These are phyloP conservation scores for Arthrobotrys iridis DNA, from an alignment of 2,329 filamentous ascomycete species.

Conservation along the genomic window DNA sequence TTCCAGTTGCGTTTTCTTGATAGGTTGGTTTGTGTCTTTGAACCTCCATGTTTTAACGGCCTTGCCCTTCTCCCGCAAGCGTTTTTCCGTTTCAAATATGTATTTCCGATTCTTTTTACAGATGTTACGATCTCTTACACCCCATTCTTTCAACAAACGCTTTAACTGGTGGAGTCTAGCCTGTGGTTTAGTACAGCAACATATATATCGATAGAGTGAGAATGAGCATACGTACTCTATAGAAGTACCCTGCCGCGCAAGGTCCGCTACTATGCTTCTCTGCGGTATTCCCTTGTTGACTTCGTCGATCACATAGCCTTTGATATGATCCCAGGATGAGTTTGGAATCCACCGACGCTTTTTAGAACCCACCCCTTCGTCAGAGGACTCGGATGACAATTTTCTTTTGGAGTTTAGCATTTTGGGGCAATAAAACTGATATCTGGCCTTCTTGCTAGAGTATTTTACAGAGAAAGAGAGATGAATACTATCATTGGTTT, in stretches of 20 bases:
- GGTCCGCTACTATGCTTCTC: not conserved
- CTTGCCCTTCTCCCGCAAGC: not conserved
- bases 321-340: slow-evolving; percentile 20
- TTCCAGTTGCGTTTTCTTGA: slow-evolving; percentile 7
- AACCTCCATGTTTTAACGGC: slow-evolving; percentile 10
- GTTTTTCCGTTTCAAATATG: slow-evolving; percentile 21
- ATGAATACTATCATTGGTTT: too few relatives aligned
- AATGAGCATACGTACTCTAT: slow-evolving; percentile 11
- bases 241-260: not conserved
- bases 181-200: not conserved
- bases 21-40: not conserved
- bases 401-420: not conserved
- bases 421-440: too few relatives aligned
- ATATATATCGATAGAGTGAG: too few relatives aligned
- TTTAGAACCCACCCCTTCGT: not conserved
- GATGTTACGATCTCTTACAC: slow-evolving; percentile 24
- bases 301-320: not conserved
- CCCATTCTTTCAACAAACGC: slow-evolving; percentile 31
- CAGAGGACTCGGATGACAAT: not conserved
- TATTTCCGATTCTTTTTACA: slow-evolving; percentile 22
- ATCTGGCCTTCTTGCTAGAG: too few relatives aligned
- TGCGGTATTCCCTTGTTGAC: slow-evolving; percentile 16
- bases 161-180: slow-evolving; percentile 20
- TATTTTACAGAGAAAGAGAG: too few relatives aligned
- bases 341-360: slow-evolving; percentile 19